phyloP scores from a whole-genome alignment of 768 basidiomycete species.

The Filobasidium floriforme region DNA sequence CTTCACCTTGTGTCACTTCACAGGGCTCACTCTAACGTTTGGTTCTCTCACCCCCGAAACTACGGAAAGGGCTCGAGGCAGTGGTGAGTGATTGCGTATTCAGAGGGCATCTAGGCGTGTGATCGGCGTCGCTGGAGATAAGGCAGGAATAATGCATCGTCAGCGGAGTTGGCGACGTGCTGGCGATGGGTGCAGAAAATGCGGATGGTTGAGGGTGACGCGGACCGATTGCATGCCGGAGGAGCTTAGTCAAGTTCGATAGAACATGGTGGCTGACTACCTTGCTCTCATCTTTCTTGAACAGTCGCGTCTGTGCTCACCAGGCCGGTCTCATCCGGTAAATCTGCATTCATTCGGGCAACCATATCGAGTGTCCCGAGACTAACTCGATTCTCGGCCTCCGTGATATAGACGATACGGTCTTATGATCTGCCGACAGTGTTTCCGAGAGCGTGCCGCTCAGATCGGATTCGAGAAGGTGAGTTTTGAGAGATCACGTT shows the following conservation, averaged over 20 bases:
- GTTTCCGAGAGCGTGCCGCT: slow-evolving; percentile 91
- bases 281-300: background rate
- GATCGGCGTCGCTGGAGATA: no score
- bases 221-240: no score
- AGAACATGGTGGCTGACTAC: background rate
- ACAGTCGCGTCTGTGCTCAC: slow-evolving; percentile 88
- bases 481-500: slow-evolving; percentile 24
- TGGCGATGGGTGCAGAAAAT: no score
- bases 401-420: slow-evolving; percentile 46
- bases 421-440: slow-evolving; percentile 93
- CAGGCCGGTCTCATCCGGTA: slow-evolving; percentile 94
- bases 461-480: slow-evolving; percentile 95
- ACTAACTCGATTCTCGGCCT: background rate
- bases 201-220: no score
- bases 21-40: slow-evolving; percentile 98
- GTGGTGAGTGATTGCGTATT: slow-evolving; percentile 56
- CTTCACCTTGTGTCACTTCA: slow-evolving; percentile 37
- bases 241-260: background rate
- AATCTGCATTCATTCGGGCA: slow-evolving; percentile 51
- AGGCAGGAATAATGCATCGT: background rate
- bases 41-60: slow-evolving; percentile 93
- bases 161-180: background rate
- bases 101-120: no score
- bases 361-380: background rate
- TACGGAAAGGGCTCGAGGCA: slow-evolving; percentile 92